Evolutionary conservation across 768 basidiomycete genomes (phyloP), one percentile per base, ranked within the genome.

Genomic region (Suillus alpinus): DNA sequence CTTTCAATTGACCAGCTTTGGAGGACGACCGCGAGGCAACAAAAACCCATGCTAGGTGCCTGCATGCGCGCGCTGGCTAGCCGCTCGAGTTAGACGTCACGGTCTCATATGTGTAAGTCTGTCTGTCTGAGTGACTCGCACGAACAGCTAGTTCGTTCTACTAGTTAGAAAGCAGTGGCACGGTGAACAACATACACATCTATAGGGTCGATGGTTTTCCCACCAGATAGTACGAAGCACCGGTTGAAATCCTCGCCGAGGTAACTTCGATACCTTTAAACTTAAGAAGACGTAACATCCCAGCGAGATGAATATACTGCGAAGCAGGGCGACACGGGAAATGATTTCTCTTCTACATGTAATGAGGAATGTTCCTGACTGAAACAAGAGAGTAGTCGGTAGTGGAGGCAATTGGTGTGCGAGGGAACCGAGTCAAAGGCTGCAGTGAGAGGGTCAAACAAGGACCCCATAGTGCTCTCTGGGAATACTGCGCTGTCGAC

Each of bases 401-500:
- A 26, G 46, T 26, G 16, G 44, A 49, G 16, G 47, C 26, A 49
- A 49, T 31, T 29, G 8, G 16, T 29, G 29, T 9, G 49, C 9
- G 29, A 50, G 8, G 49, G 49, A 50, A 31, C 29, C 29, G 29
- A n/a, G 31, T 6, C 32, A n/a, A 50, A 32, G 9, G 18, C 49
- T 56, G 92, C 85, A n/a, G 94, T 94, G 39, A 96, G 80, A 57
- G 93, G 92, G 71, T 95, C 93, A 46, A 96, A 76, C 73, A 90
- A 86, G 43, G 79, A 77, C 3, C 95, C 94, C 2, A 89, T 86
- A 3, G 92, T 95, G 3, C 92, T 93, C 73, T 89, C 86, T 26
- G 96, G 97, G 79, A 96, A 99, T 32, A 94, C 81, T 6, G 91
- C 89, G 63, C 81, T 49, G 73, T 95, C 93, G 67, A 98, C 91